These are phyloP conservation scores for Beauveria sp. DNA, from an alignment of 2,329 filamentous ascomycete species.

Conservation along the genomic window DNA sequence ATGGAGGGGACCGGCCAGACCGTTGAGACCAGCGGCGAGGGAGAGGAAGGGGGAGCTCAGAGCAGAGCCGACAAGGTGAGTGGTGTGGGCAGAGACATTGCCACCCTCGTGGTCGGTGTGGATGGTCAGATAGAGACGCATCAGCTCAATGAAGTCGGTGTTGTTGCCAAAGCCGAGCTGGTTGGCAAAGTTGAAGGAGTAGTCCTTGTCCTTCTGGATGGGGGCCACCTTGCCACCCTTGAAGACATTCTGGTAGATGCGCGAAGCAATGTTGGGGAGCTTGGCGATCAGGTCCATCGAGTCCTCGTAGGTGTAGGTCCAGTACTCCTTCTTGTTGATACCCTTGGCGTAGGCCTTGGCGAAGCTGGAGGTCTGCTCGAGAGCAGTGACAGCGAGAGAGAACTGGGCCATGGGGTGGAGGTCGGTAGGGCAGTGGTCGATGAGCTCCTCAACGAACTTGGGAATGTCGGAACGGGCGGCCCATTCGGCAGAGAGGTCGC, in stretches of 20 bases:
- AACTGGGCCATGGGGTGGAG: conserved; percentile 99
- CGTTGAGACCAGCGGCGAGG: conserved; percentile 91
- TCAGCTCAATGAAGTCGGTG: conserved; percentile 93
- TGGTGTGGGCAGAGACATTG: conserved; percentile 97
- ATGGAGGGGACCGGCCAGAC: conserved; percentile 96
- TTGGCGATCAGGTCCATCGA: conserved; percentile 99
- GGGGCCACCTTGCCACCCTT: conserved; percentile 98
- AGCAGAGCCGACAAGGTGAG: conserved; percentile 92
- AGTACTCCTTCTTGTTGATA: conserved; percentile 99
- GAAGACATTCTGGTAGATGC: conserved; percentile 99
- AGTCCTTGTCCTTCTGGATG: conserved; percentile 98
- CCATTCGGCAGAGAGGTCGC: conserved; percentile 97
- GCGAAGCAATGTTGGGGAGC: conserved; percentile 93
- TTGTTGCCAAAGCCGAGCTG: conserved; percentile 95
- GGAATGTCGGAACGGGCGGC: conserved; percentile 93
- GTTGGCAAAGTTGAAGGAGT: conserved; percentile 98
- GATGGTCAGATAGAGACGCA: conserved; percentile 98
- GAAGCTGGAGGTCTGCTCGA: conserved; percentile 97
- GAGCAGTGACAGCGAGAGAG: conserved; percentile 92
- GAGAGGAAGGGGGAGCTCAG: conserved; percentile 97
- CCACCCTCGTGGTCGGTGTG: conserved; percentile 99
- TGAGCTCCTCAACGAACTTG: conserved; percentile 98
- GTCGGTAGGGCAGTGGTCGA: conserved; percentile 98
- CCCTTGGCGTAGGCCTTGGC: conserved; percentile 98
- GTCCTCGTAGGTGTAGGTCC: conserved; percentile 98